Conservation (phyloP, 176 grass and related monocot genomes). For the Chloris gayana region DNA sequence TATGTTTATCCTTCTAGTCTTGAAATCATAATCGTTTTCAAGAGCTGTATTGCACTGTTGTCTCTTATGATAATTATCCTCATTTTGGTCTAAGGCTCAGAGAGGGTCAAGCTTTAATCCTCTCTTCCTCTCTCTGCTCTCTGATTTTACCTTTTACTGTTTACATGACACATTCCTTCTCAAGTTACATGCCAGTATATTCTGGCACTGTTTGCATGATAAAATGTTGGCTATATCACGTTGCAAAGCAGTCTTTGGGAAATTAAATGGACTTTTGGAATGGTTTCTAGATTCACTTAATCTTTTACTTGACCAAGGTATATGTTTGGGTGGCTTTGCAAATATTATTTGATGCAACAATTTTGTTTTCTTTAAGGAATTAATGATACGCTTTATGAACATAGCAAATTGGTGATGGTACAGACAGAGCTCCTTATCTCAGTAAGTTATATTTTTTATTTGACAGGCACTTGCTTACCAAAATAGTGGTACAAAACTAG, state of each 20-base stretch:
- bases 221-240: neutral
- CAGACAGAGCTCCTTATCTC: conserved; percentile 9
- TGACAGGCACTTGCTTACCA: conserved; percentile 77
- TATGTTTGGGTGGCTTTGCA: neutral
- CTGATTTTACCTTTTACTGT: neutral
- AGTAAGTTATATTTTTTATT: conserved; percentile 33
- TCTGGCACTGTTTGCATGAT: neutral
- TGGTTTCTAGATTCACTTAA: neutral
- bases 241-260: neutral
- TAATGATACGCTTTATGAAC: neutral
- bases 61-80: neutral
- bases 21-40: neutral
- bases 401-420: neutral
- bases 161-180: neutral
- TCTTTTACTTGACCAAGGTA: no score
- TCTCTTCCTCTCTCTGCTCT: neutral
- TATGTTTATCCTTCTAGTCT: neutral
- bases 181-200: neutral
- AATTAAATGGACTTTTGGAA: neutral
- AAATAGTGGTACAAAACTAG: conserved; percentile 86
- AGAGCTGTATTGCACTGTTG: neutral
- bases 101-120: neutral
- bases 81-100: neutral
- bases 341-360: neutral
- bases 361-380: neutral